Evolutionary conservation across 257 asterid genomes (phyloP), one percentile per base, ranked within the genome.

Genomic region (Solanum paucissectum): DNA sequence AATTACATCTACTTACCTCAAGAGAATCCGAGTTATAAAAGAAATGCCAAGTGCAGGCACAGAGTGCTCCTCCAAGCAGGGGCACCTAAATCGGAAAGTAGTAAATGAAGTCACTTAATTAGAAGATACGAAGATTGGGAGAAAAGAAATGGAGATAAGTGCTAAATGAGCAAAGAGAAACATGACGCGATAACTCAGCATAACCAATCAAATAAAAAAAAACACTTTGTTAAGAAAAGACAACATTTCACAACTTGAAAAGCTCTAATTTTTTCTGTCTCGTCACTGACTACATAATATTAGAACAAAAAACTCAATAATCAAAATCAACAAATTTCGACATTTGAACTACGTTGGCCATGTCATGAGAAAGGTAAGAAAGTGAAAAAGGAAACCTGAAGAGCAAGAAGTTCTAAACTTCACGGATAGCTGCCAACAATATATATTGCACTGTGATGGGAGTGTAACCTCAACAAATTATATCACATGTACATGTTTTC

Each of bases 41-140:
- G 98, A 97, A 96, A 91, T 97, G 99, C 99, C 99, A 97, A 6
- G 99, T 97, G 92, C 99, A 96, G 25, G 99, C 98, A 87, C 99
- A 97, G 76, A 97, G 91, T 40, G 99, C 99, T 93, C 99, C 99
- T 84, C 98, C 99, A 8, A 96, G 95, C 90, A 97, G 90, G 73
- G 99, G 99, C 76, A 97, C 99, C 99, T 97, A 88, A 88, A 91
- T 86, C 83, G 88, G 81, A 44, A 88, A 16, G 87, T 84, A 64
- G 87, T 73, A 87, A 20, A 64, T 34, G 79, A 90, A 81, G 73
- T 40, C 83, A 66, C 21, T 58, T 20, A 34, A 33, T 33, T 33
- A 5, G 5, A 16, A 34, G 46, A 71, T 27, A 2, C 37, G 6
- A 76, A 25, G n/a, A 40, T n/a, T 32, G 83, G 23, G 23, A 25